These are phyloP conservation scores for Arachis monticola DNA, from an alignment of 331 rosid genomes.

Conservation along the genomic window DNA sequence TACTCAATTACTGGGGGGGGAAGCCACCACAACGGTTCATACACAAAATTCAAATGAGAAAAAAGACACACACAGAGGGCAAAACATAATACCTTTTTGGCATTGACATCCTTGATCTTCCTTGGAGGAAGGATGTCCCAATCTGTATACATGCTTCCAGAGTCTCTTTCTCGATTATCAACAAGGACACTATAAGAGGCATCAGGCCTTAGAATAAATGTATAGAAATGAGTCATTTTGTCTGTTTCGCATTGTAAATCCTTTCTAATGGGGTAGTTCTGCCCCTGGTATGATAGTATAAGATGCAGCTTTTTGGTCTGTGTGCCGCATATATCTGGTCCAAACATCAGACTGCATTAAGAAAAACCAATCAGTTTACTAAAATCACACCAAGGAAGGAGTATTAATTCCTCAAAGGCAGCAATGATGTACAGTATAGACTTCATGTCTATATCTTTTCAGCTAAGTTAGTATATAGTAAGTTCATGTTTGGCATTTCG, in stretches of 20 bases:
- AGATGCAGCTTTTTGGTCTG: constrained; percentile 87
- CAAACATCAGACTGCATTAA: constrained; percentile 81
- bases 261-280: constrained; percentile 79
- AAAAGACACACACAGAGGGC: neutral
- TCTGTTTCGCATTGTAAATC: constrained; percentile 86
- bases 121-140: constrained; percentile 94
- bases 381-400: neutral
- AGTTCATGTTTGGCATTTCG: neutral
- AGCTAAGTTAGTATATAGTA: constrained; percentile 13
- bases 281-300: constrained; percentile 85
- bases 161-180: constrained; percentile 87
- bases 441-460: neutral
- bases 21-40: neutral
- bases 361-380: constrained; percentile 40
- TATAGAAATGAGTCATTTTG: constrained; percentile 90
- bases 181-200: constrained; percentile 77
- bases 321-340: constrained; percentile 82
- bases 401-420: neutral
- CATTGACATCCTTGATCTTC: constrained; percentile 76
- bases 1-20: too few relatives aligned
- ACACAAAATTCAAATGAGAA: constrained; percentile 9
- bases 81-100: constrained; percentile 60
- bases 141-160: constrained; percentile 81
- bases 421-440: neutral
- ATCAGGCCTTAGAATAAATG: constrained; percentile 82